A percentile compares a stretch with the other conserved stretches of the same genome.
phyloP scores from a whole-genome alignment of 2,329 filamentous ascomycete genomes.

The Colletotrichum graminicola region DNA sequence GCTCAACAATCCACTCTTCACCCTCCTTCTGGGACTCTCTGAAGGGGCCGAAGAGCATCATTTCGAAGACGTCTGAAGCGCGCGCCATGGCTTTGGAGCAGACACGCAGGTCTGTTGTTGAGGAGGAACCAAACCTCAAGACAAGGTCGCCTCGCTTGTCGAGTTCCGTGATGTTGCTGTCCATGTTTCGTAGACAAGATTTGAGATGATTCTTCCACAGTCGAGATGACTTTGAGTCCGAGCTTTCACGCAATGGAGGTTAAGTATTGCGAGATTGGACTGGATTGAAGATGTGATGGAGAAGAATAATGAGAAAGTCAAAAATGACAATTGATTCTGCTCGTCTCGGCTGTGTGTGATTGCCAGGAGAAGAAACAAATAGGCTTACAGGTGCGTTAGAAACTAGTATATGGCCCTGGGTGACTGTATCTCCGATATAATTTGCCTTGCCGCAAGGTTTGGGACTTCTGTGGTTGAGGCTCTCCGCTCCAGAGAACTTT shows the following conservation, averaged over 20 bases:
- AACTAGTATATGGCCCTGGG: background rate
- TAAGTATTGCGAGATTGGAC: background rate
- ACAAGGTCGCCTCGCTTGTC: background rate
- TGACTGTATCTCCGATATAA: background rate
- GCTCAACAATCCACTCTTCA: background rate
- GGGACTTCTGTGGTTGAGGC: background rate
- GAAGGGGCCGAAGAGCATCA: background rate
- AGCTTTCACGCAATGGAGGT: background rate
- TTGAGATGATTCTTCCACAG: background rate
- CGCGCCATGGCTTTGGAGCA: background rate
- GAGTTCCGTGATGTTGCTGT: background rate
- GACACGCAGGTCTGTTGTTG: background rate
- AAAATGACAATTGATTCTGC: background rate
- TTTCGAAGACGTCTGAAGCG: background rate
- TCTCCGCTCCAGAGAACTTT: background rate
- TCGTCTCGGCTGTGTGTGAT: background rate
- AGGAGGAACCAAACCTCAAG: background rate
- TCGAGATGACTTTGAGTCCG: background rate
- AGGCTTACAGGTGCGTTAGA: no score
- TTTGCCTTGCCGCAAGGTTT: background rate
- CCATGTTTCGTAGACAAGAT: background rate
- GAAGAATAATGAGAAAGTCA: background rate
- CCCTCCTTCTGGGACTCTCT: background rate
- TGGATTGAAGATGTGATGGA: background rate
- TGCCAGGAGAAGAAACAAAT: background rate